A percentile compares a stretch with the other conserved stretches of the same genome.
Conservation (phyloP, 2,329 filamentous ascomycete genomes). For the Aspergillus oerlinghausenensis region DNA sequence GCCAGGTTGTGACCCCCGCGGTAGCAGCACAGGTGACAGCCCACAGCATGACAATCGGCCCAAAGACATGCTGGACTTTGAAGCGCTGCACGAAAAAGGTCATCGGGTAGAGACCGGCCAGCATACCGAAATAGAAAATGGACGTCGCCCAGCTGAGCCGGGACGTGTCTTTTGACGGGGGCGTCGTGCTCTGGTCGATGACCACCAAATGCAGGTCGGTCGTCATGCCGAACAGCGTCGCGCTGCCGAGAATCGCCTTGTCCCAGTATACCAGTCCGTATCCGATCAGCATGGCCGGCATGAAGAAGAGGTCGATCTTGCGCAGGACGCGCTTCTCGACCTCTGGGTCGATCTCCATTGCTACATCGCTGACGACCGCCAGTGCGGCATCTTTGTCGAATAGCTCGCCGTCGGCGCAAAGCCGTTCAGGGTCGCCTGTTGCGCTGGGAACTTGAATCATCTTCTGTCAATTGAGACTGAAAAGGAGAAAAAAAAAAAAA, state of each 20-base stretch:
- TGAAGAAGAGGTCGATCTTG: conserved; percentile 64
- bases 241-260: conserved; percentile 70
- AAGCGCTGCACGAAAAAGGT: conserved; percentile 67
- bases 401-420: background rate
- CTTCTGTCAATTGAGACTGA: background rate
- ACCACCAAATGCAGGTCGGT: conserved; percentile 59
- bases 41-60: conserved; percentile 56
- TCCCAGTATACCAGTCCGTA: conserved; percentile 68
- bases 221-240: conserved; percentile 73
- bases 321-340: conserved; percentile 55
- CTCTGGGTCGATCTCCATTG: conserved; percentile 47
- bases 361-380: conserved; percentile 54
- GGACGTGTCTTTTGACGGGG: conserved; percentile 59
- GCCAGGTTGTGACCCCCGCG: conserved; percentile 59
- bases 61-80: conserved; percentile 60
- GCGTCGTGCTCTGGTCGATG: conserved; percentile 46
- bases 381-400: conserved; percentile 53
- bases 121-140: conserved; percentile 76
- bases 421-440: conserved; percentile 5
- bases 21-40: conserved; percentile 63
- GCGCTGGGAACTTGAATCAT: conserved; percentile 21
- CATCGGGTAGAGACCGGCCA: conserved; percentile 69
- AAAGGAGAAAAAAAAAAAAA: background rate
- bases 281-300: conserved; percentile 60
- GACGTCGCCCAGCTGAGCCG: conserved; percentile 73